These are phyloP conservation scores for Colletotrichum lini DNA, from an alignment of 2,329 filamentous ascomycete species.

Conservation along the genomic window DNA sequence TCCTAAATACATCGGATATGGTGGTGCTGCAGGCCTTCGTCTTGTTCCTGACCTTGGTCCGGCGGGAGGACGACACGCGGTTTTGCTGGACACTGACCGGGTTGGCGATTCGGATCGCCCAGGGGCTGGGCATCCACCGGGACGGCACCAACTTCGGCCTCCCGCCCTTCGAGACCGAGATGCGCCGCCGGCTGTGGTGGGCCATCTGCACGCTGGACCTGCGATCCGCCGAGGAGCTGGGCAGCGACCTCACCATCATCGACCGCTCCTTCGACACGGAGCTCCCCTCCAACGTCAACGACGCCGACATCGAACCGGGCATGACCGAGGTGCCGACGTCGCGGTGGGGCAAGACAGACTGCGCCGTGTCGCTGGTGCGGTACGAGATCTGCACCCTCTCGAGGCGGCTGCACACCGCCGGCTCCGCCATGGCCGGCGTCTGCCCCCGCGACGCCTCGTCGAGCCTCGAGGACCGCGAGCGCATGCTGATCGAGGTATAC, in stretches of 20 bases:
- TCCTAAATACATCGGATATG: slow-evolving; percentile 70
- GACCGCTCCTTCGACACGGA: slow-evolving; percentile 62
- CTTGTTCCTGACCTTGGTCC: slow-evolving; percentile 67
- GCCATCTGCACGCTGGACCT: slow-evolving; percentile 71
- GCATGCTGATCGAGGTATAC: slow-evolving; percentile 67
- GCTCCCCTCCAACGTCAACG: slow-evolving; percentile 66
- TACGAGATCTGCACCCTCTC: slow-evolving; percentile 65
- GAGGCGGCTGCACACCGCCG: slow-evolving; percentile 52
- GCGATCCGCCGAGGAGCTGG: slow-evolving; percentile 68
- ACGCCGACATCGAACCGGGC: slow-evolving; percentile 61
- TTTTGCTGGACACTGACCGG: slow-evolving; percentile 74
- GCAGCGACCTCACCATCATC: slow-evolving; percentile 61
- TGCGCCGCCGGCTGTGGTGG: slow-evolving; percentile 74
- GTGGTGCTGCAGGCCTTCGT: slow-evolving; percentile 71
- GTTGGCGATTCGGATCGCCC: slow-evolving; percentile 70
- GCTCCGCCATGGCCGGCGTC: slow-evolving; percentile 52
- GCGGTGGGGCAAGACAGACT: slow-evolving; percentile 66
- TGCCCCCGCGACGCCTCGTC: slow-evolving; percentile 49
- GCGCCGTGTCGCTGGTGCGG: slow-evolving; percentile 63
- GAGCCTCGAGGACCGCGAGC: slow-evolving; percentile 55
- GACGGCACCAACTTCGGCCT: slow-evolving; percentile 67
- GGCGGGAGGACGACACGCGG: slow-evolving; percentile 63
- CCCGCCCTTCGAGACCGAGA: slow-evolving; percentile 71
- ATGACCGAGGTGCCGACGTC: slow-evolving; percentile 63
- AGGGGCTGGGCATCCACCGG: slow-evolving; percentile 73